Evolutionary conservation across 208 protist genomes (phyloP).

Genomic region (Porcisia deanei): DNA sequence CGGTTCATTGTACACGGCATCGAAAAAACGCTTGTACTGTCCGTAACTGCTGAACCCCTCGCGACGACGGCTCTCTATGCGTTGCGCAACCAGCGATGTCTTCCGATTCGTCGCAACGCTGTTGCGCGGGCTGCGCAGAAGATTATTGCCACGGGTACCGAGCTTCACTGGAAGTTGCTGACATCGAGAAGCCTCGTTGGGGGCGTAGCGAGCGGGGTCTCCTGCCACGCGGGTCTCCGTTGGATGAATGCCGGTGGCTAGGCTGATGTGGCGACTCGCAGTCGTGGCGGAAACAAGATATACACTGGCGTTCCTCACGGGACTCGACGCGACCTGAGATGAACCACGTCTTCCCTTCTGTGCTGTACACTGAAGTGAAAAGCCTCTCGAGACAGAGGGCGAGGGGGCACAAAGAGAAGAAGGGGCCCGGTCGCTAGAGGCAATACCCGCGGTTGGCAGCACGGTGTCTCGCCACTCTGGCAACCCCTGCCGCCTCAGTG

Average conservation of each 20-base stretch:
- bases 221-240: not conserved
- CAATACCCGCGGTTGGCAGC: not conserved
- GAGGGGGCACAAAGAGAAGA: not conserved
- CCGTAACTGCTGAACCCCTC: conserved; percentile 17
- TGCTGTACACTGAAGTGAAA: not conserved
- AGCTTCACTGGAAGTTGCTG: conserved; percentile 5
- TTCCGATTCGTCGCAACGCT: not conserved
- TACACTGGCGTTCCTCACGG: conserved; percentile 2
- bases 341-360: not conserved
- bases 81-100: not conserved
- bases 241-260: not conserved
- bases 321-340: not conserved
- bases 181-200: conserved; percentile 13
- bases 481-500: not conserved
- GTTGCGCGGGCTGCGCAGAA: not conserved
- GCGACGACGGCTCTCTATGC: not conserved
- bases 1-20: conserved; percentile 15
- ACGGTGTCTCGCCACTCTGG: not conserved
- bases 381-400: too few relatives aligned
- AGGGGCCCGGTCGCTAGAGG: not conserved
- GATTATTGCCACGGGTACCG: not conserved
- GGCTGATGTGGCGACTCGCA: not conserved
- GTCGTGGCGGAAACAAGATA: not conserved
- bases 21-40: conserved; percentile 35
- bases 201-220: not conserved